Conservation (phyloP, 1,284 basidiomycete genomes). For the Trichosporon ovoides region DNA sequence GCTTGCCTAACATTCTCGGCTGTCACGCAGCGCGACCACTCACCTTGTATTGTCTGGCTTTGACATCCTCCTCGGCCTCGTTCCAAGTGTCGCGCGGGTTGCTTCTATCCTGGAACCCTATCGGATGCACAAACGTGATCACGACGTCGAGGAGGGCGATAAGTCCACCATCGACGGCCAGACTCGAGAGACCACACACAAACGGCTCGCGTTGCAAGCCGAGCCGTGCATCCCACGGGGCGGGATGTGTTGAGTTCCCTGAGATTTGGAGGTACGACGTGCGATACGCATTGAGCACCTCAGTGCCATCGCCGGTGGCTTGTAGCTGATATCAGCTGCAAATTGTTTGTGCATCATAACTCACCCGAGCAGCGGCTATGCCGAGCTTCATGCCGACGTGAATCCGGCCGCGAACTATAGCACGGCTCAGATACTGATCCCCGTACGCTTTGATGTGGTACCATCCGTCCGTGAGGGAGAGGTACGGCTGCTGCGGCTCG, state of each 20-base stretch:
- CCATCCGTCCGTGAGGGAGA: conserved; percentile 93
- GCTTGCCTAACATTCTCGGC: not conserved
- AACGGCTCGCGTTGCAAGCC: conserved; percentile 62
- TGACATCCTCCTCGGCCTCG: conserved; percentile 62
- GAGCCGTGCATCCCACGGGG: conserved; percentile 79
- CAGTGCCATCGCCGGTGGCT: conserved; percentile 67
- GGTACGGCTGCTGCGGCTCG: conserved; percentile 48
- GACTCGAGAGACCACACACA: conserved; percentile 68
- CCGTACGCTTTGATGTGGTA: conserved; percentile 73
- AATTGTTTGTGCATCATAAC: conserved; percentile 22
- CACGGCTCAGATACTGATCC: conserved; percentile 68
- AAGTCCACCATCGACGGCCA: conserved; percentile 75
- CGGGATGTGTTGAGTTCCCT: conserved; percentile 80
- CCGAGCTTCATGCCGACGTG: conserved; percentile 75
- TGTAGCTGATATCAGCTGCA: conserved; percentile 55
- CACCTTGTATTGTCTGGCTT: conserved; percentile 67
- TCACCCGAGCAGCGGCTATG: conserved; percentile 70
- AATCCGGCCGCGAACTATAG: conserved; percentile 62
- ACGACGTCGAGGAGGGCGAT: conserved; percentile 72
- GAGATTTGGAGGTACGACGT: conserved; percentile 61
- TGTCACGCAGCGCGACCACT: conserved; percentile 23
- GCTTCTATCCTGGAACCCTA: not conserved
- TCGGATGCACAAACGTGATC: conserved; percentile 43
- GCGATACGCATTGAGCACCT: conserved; percentile 75
- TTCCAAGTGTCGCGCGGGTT: conserved; percentile 52